Conservation (phyloP, 2,329 filamentous ascomycete genomes). For the Colletotrichum coccodes region DNA sequence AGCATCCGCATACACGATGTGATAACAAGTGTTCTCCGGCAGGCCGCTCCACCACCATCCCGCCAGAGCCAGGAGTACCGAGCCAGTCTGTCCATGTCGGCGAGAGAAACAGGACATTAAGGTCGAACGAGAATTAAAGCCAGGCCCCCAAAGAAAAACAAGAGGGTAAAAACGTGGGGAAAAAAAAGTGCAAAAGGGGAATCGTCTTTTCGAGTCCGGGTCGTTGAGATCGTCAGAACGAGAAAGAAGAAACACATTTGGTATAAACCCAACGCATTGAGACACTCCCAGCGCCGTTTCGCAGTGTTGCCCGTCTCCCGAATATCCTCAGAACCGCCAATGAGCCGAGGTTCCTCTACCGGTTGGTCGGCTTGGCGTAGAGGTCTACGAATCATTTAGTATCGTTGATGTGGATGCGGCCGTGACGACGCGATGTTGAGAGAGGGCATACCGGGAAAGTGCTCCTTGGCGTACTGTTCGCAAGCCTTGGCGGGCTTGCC, state of each 20-base stretch:
- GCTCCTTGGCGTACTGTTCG: constrained; percentile 92
- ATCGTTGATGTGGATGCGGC: constrained; percentile 35
- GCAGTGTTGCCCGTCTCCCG: constrained; percentile 31
- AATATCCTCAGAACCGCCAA: constrained; percentile 34
- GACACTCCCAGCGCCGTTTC: constrained; percentile 33
- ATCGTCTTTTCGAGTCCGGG: constrained; percentile 34
- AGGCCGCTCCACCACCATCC: not conserved
- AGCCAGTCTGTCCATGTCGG: constrained; percentile 2
- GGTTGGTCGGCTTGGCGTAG: constrained; percentile 49
- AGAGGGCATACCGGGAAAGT: constrained; percentile 71
- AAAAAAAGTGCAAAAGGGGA: constrained; percentile 35
- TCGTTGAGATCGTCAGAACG: constrained; percentile 29
- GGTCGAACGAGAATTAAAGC: constrained; percentile 17
- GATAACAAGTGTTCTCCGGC: not conserved
- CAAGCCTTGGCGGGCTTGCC: constrained; percentile 93
- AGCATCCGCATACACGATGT: not conserved
- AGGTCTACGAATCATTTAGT: constrained; percentile 49
- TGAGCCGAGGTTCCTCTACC: constrained; percentile 42
- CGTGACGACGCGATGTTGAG: constrained; percentile 35
- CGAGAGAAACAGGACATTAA: not conserved
- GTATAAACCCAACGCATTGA: constrained; percentile 36
- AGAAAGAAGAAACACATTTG: constrained; percentile 32
- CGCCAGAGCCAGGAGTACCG: constrained; percentile 3
- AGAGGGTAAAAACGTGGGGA: constrained; percentile 21
- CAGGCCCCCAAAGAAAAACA: constrained; percentile 24